Evolutionary conservation across 2,329 filamentous ascomycete genomes (phyloP).

Genomic region (Colletotrichum australisinense): DNA sequence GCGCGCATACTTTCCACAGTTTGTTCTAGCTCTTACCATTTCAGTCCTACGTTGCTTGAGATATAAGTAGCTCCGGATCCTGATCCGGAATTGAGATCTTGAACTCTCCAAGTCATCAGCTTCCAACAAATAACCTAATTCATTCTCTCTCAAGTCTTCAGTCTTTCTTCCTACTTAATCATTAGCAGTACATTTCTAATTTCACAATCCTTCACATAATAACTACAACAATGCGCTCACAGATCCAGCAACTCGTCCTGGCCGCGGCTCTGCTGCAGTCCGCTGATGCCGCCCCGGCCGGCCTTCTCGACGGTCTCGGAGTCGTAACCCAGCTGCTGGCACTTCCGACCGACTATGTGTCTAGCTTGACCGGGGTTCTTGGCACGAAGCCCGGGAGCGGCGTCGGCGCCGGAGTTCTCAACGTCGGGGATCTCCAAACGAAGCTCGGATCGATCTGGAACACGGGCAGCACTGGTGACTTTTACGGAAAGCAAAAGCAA

Average conservation of each 20-base stretch:
- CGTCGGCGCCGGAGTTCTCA: neutral
- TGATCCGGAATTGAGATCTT: too few relatives aligned
- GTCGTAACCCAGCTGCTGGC: slow-evolving; percentile 3
- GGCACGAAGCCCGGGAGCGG: neutral
- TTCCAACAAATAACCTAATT: neutral
- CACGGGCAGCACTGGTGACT: slow-evolving; percentile 8
- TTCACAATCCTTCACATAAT: neutral
- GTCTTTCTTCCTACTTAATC: neutral
- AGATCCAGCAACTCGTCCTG: neutral
- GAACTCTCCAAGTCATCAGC: neutral
- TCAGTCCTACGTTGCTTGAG: neutral
- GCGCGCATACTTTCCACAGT: neutral
- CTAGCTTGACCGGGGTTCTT: neutral
- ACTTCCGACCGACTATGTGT: slow-evolving; percentile 18
- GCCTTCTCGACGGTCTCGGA: slow-evolving; percentile 15
- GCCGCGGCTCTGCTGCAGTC: neutral
- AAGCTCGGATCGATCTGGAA: slow-evolving; percentile 27
- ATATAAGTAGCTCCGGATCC: slow-evolving; percentile 14
- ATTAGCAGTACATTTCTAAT: neutral
- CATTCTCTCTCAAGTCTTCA: neutral
- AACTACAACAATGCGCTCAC: neutral
- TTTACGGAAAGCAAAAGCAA: slow-evolving; percentile 23
- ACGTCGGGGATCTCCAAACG: slow-evolving; percentile 11
- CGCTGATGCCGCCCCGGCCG: slow-evolving; percentile 12
- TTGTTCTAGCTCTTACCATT: neutral